Percentiles rank a stretch among this genome's conserved stretches.
Conservation (phyloP, 1,284 basidiomycete species). For the Tilletia horrida region DNA sequence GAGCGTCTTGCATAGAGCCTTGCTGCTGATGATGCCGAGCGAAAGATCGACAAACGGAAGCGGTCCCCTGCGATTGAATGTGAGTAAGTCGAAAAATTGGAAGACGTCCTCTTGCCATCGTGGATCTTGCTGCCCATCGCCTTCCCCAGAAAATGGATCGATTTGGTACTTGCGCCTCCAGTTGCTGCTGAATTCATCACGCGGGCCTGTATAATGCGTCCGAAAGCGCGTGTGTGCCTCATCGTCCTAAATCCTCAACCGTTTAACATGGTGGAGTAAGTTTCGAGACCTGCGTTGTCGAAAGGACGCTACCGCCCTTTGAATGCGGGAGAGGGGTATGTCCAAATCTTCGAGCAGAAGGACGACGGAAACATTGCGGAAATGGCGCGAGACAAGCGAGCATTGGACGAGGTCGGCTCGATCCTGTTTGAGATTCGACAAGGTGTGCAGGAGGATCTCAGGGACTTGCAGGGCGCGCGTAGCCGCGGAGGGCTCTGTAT, state of each 20-base stretch:
- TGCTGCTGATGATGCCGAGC: neutral
- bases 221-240: neutral
- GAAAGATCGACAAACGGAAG: constrained; percentile 1
- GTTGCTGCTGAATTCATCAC: too few species aligned
- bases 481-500: too few species aligned
- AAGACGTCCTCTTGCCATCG: neutral
- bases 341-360: neutral
- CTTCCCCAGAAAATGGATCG: neutral
- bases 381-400: neutral
- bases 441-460: neutral
- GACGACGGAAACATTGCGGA: neutral
- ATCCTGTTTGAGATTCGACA: neutral
- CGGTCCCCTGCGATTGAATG: neutral
- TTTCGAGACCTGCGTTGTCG: neutral
- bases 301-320: neutral
- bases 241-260: neutral
- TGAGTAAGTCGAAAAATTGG: neutral
- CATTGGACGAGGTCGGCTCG: neutral
- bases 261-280: neutral
- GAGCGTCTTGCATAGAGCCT: neutral
- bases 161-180: neutral
- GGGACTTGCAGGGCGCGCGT: neutral
- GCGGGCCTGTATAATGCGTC: too few species aligned
- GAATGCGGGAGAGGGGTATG: neutral
- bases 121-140: neutral